phyloP scores from a whole-genome alignment of 1,139 yeast genomes.

The Magnusiomyces tetraspermus region DNA sequence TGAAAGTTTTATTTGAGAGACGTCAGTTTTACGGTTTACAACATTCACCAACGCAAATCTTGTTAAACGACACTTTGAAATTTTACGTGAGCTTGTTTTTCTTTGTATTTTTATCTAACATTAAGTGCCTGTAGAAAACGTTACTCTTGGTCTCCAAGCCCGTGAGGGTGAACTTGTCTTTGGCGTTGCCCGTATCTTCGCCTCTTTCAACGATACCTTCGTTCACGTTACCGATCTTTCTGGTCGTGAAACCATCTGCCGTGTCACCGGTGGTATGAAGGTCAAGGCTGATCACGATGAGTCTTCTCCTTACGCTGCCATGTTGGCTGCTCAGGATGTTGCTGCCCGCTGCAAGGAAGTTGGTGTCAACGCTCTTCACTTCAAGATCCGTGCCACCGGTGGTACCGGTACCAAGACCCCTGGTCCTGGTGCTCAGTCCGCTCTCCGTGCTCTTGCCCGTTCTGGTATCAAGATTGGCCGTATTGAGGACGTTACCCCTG shows the following conservation, averaged over 20 bases:
- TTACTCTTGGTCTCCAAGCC: slow-evolving; percentile 73
- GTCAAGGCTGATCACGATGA: slow-evolving; percentile 99
- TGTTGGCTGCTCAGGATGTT: slow-evolving; percentile 99
- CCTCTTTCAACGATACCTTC: slow-evolving; percentile 99
- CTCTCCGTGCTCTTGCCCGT: slow-evolving; percentile 99
- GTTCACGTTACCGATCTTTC: slow-evolving; percentile 99
- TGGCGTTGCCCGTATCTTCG: slow-evolving; percentile 99
- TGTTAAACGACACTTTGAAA: background rate
- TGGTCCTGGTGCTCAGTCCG: slow-evolving; percentile 99
- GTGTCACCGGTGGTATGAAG: slow-evolving; percentile 99
- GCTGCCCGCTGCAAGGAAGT: slow-evolving; percentile 99
- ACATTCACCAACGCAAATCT: background rate
- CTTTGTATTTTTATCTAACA: background rate
- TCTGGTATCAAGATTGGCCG: slow-evolving; percentile 99
- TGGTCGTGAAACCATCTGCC: slow-evolving; percentile 99
- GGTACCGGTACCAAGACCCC: slow-evolving; percentile 99
- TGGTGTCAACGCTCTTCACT: slow-evolving; percentile 99
- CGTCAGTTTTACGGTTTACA: background rate
- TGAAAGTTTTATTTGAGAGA: background rate
- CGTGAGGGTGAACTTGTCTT: slow-evolving; percentile 97
- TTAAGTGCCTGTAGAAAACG: slow-evolving; percentile 42
- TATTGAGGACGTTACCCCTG: slow-evolving; percentile 99
- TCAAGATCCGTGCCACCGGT: slow-evolving; percentile 99
- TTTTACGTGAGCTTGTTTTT: background rate
- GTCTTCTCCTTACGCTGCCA: slow-evolving; percentile 99